Base-by-base conservation (phyloP, 2,329 filamentous ascomycete species). In the Diaporthe caulivora region DNA sequence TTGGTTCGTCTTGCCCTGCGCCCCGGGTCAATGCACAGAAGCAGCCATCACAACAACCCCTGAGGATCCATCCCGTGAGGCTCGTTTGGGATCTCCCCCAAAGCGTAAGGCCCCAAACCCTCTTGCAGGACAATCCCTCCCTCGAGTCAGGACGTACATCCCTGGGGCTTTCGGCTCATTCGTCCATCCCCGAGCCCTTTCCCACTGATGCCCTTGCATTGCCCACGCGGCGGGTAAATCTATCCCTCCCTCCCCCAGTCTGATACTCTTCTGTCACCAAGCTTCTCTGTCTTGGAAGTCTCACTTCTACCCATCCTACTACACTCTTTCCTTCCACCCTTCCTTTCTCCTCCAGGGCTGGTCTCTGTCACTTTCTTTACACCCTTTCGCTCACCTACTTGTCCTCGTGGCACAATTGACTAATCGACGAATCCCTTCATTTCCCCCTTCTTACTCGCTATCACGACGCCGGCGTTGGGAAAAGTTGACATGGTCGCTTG, bases 381-480 rank as follows among this genome's bases (percentile, higher is more conserved):
- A 49, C 57, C 54, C 42, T 53, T 64, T 17, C 18, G 21, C 31
- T 60, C 26, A 21, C n/a, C 44, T 51, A 24, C 37, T 34, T 70
- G 37, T 37, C 47, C 37, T 40, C 13, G 26, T 34, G 29, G 37
- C n/a, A 24, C 51, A 17, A 24, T 15, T 47, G 15, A 31, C 37
- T 58, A 57, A 69, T 67, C n/a, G 29, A 40, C 42, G 40, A 34
- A 26, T 44, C 24, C 44, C 47, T n/a, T 26, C 18, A 17, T 62
- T 62, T 55, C 11, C 11, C 54, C 17, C 26, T 54, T 64, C 29
- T 40, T 13, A 49, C 34, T 49, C 31, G 24, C 31, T 62, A 44
- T 44, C 42, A 70, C 68, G 60, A 75, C 74, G 74, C 74, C 70
- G 74, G 74, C 74, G 74, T 71, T 64, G 53, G 68, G 40, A 26